These are phyloP conservation scores for Neurospora discreta DNA, from an alignment of 495 filamentous ascomycete genomes.

Conservation along the genomic window DNA sequence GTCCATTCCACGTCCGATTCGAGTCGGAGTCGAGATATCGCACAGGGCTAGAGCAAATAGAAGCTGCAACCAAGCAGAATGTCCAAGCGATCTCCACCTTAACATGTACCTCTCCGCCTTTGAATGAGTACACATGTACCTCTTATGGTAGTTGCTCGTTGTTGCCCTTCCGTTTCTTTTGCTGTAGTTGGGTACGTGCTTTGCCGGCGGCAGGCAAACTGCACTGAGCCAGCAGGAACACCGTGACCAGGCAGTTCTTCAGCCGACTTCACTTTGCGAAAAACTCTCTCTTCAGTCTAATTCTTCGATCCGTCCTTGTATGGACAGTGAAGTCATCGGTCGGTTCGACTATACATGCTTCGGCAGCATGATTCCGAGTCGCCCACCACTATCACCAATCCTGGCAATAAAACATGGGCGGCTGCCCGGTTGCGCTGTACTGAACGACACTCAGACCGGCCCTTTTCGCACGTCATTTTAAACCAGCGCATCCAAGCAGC, in stretches of 20 bases:
- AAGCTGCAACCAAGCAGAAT: not conserved
- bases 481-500: not conserved
- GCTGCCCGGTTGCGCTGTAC: not conserved
- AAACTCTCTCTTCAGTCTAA: not conserved
- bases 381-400: not conserved
- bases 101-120: not conserved
- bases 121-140: not conserved
- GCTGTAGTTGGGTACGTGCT: not conserved
- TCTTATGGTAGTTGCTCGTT: not conserved
- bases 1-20: not conserved
- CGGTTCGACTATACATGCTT: not conserved
- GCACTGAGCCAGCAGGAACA: not conserved
- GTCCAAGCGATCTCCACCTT: not conserved
- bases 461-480: not conserved
- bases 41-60: not conserved
- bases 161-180: not conserved
- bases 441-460: not conserved
- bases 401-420: not conserved
- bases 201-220: not conserved
- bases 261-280: not conserved
- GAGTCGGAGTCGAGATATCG: not conserved
- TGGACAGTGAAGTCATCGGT: not conserved
- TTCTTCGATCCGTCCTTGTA: not conserved
- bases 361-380: not conserved
- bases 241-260: not conserved